phyloP scores from a whole-genome alignment of 2,329 filamentous ascomycete species.

The Phaeosphaeriaceae sp. region DNA sequence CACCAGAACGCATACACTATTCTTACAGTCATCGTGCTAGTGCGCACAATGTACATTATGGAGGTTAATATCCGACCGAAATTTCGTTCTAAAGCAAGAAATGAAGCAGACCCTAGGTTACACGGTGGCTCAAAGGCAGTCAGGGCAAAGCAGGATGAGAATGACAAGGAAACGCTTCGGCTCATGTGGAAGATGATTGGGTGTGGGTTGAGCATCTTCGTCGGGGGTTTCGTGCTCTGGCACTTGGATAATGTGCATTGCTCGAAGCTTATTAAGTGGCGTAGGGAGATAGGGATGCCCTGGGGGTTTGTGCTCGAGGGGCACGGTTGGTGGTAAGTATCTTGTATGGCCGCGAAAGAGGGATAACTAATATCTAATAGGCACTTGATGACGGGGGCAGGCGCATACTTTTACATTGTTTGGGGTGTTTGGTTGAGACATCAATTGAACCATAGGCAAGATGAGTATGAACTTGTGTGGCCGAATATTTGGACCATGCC shows the following conservation, averaged over 20 bases:
- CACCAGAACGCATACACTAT: conserved; percentile 81
- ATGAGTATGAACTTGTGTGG: conserved; percentile 76
- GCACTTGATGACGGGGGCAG: conserved; percentile 82
- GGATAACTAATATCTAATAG: conserved; percentile 49
- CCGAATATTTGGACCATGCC: conserved; percentile 64
- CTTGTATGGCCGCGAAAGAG: background rate
- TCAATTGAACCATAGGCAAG: conserved; percentile 74
- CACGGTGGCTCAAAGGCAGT: conserved; percentile 38
- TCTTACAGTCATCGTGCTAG: conserved; percentile 72
- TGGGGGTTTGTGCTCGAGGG: conserved; percentile 80
- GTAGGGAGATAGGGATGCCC: conserved; percentile 73
- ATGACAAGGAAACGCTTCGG: conserved; percentile 64
- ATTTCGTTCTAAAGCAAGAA: conserved; percentile 53
- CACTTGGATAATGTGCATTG: conserved; percentile 81
- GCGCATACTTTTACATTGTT: conserved; percentile 82
- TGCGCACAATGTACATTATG: conserved; percentile 80
- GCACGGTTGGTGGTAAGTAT: conserved; percentile 72
- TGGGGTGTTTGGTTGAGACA: conserved; percentile 85
- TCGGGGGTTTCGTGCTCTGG: conserved; percentile 79
- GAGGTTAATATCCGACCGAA: conserved; percentile 68
- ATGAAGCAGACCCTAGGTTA: conserved; percentile 30
- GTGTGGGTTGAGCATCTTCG: conserved; percentile 72
- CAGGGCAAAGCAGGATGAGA: conserved; percentile 58
- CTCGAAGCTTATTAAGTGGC: conserved; percentile 66
- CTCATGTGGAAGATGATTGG: conserved; percentile 80